Percentiles rank a stretch among this genome's conserved stretches.
Conservation (phyloP, 1,284 basidiomycete species). For the Naganishia albida region DNA sequence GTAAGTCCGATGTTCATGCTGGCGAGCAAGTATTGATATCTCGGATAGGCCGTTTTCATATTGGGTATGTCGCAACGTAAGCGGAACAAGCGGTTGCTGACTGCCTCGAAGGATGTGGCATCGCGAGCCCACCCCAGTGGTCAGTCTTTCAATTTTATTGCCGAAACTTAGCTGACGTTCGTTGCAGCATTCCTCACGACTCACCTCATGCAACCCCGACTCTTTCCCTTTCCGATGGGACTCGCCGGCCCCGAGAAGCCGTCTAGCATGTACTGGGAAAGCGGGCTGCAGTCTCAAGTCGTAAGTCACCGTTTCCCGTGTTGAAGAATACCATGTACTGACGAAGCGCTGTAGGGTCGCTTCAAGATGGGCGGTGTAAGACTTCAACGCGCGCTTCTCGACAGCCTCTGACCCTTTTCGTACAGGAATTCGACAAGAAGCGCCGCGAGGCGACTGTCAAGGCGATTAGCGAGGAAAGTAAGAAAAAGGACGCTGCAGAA, state of each 20-base stretch:
- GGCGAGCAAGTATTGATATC: background rate
- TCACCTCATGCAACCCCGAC: conserved; percentile 25
- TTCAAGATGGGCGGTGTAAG: conserved; percentile 32
- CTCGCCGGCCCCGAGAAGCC: conserved; percentile 28
- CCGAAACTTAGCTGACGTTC: background rate
- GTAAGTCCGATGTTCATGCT: background rate
- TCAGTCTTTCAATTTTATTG: background rate
- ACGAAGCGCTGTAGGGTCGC: conserved; percentile 15
- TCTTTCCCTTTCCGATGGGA: conserved; percentile 34
- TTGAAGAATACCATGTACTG: background rate
- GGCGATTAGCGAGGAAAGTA: conserved; percentile 23
- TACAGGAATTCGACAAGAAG: conserved; percentile 30
- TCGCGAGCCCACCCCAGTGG: conserved; percentile 34
- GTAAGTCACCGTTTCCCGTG: conserved; percentile 15
- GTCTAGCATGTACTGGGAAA: conserved; percentile 32
- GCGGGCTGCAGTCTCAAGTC: conserved; percentile 32
- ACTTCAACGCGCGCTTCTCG: background rate
- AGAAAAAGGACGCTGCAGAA: conserved; percentile 30
- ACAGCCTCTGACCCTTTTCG: background rate
- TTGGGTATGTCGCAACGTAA: conserved; percentile 19
- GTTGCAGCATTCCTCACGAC: conserved; percentile 27
- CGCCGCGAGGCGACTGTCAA: conserved; percentile 28
- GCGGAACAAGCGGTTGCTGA: background rate
- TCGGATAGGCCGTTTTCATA: conserved; percentile 30
- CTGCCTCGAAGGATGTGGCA: conserved; percentile 24